Percentiles rank a stretch among this genome's conserved stretches.
phyloP scores from a whole-genome alignment of 2,329 filamentous ascomycete genomes.

The Intubia oerlemansii region DNA sequence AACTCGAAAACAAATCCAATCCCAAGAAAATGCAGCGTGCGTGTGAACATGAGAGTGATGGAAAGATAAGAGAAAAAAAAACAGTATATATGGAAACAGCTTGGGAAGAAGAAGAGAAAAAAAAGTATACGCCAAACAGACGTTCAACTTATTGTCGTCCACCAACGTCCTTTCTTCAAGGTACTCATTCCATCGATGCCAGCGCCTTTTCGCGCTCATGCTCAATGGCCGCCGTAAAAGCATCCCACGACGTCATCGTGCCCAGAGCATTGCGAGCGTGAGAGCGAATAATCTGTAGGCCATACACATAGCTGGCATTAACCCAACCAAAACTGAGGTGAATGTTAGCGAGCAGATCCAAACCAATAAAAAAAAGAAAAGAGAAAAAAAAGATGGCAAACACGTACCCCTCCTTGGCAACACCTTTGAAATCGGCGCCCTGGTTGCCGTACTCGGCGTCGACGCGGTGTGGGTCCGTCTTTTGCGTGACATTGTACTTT shows the following conservation, averaged over 20 bases:
- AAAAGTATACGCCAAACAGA: too few species aligned
- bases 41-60: not conserved
- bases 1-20: too few species aligned
- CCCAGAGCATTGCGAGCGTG: conserved; percentile 81
- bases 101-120: too few species aligned
- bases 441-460: conserved; percentile 98
- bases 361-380: not conserved
- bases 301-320: conserved; percentile 93
- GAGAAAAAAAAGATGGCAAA: conserved; percentile 21
- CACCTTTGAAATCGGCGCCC: conserved; percentile 83
- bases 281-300: conserved; percentile 67
- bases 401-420: conserved; percentile 89
- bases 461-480: conserved; percentile 78
- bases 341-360: conserved; percentile 12
- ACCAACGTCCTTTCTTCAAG: not conserved
- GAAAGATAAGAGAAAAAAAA: not conserved
- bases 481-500: conserved; percentile 91
- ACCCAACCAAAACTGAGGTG: conserved; percentile 99
- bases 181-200: conserved; percentile 20
- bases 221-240: conserved; percentile 49
- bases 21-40: too few species aligned
- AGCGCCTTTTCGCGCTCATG: conserved; percentile 30
- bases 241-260: conserved; percentile 69
- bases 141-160: too few species aligned
- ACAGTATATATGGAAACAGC: too few species aligned